Evolutionary conservation across 2,329 filamentous ascomycete genomes (phyloP), one percentile per base, ranked within the genome.

Genomic region (Chrysoporthe deuterocubensis): DNA sequence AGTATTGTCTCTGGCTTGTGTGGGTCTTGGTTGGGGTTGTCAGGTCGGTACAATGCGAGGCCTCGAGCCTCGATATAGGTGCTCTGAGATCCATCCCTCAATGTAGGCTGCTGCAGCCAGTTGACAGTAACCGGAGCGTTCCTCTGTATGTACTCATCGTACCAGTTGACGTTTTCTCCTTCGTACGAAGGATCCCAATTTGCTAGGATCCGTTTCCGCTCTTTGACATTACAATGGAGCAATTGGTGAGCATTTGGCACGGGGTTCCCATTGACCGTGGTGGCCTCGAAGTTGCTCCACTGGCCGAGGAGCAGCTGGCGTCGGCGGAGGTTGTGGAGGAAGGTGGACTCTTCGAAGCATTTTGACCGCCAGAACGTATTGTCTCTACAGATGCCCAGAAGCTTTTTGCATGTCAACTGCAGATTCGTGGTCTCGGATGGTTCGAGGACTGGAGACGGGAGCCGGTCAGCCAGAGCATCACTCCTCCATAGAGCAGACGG

Each of bases 161-260:
- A 97, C 91, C 93, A 97, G 61, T 92, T 89, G 26, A 94, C 84
- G 52, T 82, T 83, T 78, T 97, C 94, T 4, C 79, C 81, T 0
- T 89, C 87, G 71, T 91, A 93, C 0, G 87, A 88, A 0, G 92
- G 92, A 72, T 97, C 93, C 94, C 94, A 97, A 72, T 93, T 93
- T 4, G 90, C 89, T 74, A 92, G 82, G 67, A 92, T 85, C 62
- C 89, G 85, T 32, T 81, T 79, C 66, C 81, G 81, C 72, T 85
- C 81, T 66, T 70, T 79, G 74, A 74, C 74, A 67, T 75, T 71
- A 32, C n/a, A 42, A 14, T 60, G n/a, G 42, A 50, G 26, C 34
- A 63, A 50, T 32, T 34, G 37, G 26, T 61, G 32, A 4, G 46
- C 37, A 48, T 43, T n/a, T 7, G 8, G n/a, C 2, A 21, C 43